Conservation (phyloP, 2,329 filamentous ascomycete species). For the Colletotrichum abscissum region DNA sequence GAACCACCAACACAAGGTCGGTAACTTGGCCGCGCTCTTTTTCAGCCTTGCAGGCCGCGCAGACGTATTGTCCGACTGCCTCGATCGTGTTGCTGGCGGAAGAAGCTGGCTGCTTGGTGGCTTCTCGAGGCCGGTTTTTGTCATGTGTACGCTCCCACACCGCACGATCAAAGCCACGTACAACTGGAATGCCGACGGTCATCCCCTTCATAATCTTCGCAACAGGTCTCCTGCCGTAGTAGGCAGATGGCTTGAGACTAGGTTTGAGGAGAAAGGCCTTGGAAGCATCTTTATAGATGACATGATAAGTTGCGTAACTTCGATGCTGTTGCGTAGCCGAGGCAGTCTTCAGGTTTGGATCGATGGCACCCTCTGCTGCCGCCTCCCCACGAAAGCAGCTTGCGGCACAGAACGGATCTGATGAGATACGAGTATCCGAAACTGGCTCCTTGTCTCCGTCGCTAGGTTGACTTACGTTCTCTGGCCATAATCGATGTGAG, state of each 20-base stretch:
- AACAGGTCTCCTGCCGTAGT: constrained; percentile 84
- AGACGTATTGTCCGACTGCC: constrained; percentile 43
- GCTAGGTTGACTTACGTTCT: constrained; percentile 51
- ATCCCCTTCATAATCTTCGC: constrained; percentile 86
- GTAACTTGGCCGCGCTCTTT: constrained; percentile 77
- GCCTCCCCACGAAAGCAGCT: constrained; percentile 70
- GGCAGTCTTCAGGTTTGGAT: constrained; percentile 44
- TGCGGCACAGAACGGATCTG: constrained; percentile 69
- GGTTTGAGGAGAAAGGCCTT: constrained; percentile 90
- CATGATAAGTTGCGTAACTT: constrained; percentile 79
- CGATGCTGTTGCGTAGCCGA: constrained; percentile 57
- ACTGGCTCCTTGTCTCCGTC: constrained; percentile 45
- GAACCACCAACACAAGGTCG: constrained; percentile 89
- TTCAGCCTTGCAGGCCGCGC: constrained; percentile 72
- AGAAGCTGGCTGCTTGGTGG: constrained; percentile 39
- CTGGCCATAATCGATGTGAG: constrained; percentile 83
- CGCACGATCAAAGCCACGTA: constrained; percentile 85
- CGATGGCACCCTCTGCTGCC: constrained; percentile 63
- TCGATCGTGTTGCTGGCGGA: constrained; percentile 33
- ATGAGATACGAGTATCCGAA: constrained; percentile 51
- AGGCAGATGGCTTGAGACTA: constrained; percentile 84
- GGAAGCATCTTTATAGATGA: constrained; percentile 84
- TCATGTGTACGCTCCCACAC: constrained; percentile 80
- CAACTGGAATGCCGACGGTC: constrained; percentile 86
- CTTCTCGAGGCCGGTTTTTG: constrained; percentile 50